Percentiles rank a stretch among this genome's conserved stretches.
phyloP scores from a whole-genome alignment of 148 eudicot genomes.

The Fallopia convolvulus region DNA sequence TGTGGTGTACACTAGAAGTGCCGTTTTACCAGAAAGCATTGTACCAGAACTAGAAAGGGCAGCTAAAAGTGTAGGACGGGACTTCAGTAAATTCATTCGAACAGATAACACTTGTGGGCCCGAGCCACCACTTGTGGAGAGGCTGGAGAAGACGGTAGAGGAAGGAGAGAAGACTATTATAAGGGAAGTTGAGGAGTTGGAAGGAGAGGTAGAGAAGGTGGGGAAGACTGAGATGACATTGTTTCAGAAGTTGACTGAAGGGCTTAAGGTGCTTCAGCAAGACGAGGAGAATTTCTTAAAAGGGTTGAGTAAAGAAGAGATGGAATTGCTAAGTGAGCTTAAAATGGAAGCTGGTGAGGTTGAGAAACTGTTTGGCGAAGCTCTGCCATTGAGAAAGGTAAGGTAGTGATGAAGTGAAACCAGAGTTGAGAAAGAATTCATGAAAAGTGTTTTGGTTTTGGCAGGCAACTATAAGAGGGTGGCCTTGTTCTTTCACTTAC shows the following conservation, averaged over 20 bases:
- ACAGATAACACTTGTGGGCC: conserved; percentile 92
- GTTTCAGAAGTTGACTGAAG: conserved; percentile 55
- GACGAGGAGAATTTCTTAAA: conserved; percentile 67
- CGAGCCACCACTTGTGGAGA: conserved; percentile 88
- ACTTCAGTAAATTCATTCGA: conserved; percentile 57
- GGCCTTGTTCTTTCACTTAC: background rate
- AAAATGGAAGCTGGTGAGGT: conserved; percentile 88
- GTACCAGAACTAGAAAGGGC: conserved; percentile 69
- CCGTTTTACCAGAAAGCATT: conserved; percentile 66
- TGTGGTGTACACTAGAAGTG: conserved; percentile 77
- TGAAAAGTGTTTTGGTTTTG: background rate
- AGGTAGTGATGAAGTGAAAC: conserved; percentile 27
- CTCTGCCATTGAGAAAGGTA: conserved; percentile 74
- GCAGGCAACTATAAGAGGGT: no score
- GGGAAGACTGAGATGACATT: conserved; percentile 56
- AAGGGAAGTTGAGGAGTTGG: conserved; percentile 74
- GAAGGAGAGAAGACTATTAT: conserved; percentile 71
- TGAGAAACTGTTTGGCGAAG: conserved; percentile 71
- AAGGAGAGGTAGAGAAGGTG: conserved; percentile 69
- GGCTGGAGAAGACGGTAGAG: conserved; percentile 85
- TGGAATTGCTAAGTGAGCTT: conserved; percentile 61
- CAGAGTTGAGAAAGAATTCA: background rate
- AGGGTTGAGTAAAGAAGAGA: conserved; percentile 78
- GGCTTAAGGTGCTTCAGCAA: conserved; percentile 61
- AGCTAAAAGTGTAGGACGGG: conserved; percentile 69